These are phyloP conservation scores for Pythium aquatile DNA, from an alignment of 352 stramenopile species.

Conservation along the genomic window DNA sequence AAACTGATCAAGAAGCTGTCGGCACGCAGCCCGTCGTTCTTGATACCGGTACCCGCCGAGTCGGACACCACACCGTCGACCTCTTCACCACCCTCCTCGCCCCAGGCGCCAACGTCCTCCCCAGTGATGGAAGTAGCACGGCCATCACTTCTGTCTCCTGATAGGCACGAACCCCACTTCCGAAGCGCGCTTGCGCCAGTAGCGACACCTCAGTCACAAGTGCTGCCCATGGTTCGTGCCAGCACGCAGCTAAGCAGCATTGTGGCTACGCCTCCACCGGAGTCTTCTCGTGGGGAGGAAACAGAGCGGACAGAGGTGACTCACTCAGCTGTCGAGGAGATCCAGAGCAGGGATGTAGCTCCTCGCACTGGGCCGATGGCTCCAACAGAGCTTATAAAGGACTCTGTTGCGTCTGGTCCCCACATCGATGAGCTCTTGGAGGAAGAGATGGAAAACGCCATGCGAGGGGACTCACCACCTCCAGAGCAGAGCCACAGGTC, in stretches of 20 bases:
- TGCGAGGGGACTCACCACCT: not conserved
- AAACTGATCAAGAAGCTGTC: constrained; percentile 13
- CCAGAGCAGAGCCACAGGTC: not conserved
- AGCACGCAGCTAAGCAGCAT: not conserved
- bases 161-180: not conserved
- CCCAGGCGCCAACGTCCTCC: not conserved
- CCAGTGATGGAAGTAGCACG: not conserved
- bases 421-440: constrained; percentile 5
- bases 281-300: not conserved
- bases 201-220: not conserved
- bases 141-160: not conserved
- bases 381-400: not conserved
- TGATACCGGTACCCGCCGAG: not conserved
- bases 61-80: not conserved
- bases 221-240: not conserved
- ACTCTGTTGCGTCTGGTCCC: not conserved
- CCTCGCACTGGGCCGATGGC: not conserved
- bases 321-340: not conserved
- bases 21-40: not conserved
- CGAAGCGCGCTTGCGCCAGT: not conserved
- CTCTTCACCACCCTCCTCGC: not conserved
- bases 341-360: not conserved
- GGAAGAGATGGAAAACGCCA: not conserved
- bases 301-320: not conserved
- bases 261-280: not conserved